Evolutionary conservation across 2,329 filamentous ascomycete species (phyloP).

Genomic region (Salinomyces thailandicus): DNA sequence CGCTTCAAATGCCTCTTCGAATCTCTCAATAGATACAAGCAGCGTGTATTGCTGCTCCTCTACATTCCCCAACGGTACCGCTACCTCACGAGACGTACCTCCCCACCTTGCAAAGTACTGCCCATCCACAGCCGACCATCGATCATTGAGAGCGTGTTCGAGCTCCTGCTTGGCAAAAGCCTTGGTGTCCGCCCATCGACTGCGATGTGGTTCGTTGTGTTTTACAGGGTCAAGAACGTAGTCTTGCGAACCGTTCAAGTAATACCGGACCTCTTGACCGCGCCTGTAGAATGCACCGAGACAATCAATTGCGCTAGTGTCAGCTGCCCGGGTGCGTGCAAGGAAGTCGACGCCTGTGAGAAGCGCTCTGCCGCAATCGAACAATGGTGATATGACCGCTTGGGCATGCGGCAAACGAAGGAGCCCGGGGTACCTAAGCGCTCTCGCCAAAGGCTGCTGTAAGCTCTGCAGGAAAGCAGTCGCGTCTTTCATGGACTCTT

Average conservation of each 20-base stretch:
- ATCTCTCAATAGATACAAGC: conserved; percentile 2
- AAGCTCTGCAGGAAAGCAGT: conserved; percentile 11
- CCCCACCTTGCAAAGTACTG: conserved; percentile 40
- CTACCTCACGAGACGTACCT: conserved; percentile 35
- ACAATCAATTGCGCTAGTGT: not conserved
- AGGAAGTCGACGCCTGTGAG: conserved; percentile 5
- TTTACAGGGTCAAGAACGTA: not conserved
- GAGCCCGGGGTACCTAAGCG: conserved; percentile 5
- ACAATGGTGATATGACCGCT: conserved; percentile 5
- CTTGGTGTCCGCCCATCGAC: conserved; percentile 14
- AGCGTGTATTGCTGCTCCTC: conserved; percentile 5
- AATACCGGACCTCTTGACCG: not conserved
- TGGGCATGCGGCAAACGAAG: conserved; percentile 11
- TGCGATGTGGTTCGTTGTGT: not conserved
- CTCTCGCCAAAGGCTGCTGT: conserved; percentile 7
- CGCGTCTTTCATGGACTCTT: conserved; percentile 8
- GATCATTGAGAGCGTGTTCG: conserved; percentile 31
- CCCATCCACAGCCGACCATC: conserved; percentile 37
- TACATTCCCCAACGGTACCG: conserved; percentile 26
- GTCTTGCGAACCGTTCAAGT: not conserved
- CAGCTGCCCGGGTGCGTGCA: not conserved
- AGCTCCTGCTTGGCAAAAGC: conserved; percentile 30
- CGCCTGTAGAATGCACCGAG: not conserved
- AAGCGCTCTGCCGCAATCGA: conserved; percentile 1
- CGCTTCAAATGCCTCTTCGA: conserved; percentile 4